Evolutionary conservation across 805 yeast species (phyloP).

Genomic region (Tetrapisispora arboricola): DNA sequence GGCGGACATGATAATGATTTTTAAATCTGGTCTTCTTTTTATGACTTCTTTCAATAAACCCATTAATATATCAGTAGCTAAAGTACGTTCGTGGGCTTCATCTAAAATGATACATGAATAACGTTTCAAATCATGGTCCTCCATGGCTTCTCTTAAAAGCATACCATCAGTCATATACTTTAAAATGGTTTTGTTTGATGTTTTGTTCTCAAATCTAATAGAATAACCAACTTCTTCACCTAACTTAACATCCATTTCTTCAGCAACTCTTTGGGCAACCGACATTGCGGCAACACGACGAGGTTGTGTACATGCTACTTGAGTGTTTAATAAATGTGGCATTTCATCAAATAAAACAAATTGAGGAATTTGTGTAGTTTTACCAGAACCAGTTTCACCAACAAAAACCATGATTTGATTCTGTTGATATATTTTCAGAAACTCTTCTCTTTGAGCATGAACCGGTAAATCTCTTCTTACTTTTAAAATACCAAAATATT

Average conservation of each 20-base stretch:
- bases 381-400: conserved; percentile 97
- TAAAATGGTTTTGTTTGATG: conserved; percentile 48
- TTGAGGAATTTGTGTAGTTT: conserved; percentile 89
- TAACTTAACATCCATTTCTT: conserved; percentile 56
- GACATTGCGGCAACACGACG: conserved; percentile 76
- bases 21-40: conserved; percentile 56
- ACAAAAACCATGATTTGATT: conserved; percentile 77
- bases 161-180: conserved; percentile 97
- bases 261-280: conserved; percentile 75
- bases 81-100: conserved; percentile 90
- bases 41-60: conserved; percentile 56
- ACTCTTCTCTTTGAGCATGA: conserved; percentile 85
- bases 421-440: conserved; percentile 70
- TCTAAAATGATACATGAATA: conserved; percentile 86
- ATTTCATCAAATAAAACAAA: conserved; percentile 63
- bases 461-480: conserved; percentile 85
- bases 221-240: conserved; percentile 80
- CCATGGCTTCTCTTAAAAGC: conserved; percentile 62
- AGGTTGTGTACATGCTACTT: conserved; percentile 76
- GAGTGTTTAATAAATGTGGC: conserved; percentile 39
- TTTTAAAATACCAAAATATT: conserved; percentile 69
- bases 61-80: conserved; percentile 77
- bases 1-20: conserved; percentile 81
- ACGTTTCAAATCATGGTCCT: conserved; percentile 52
- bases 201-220: conserved; percentile 75